These are phyloP conservation scores for Exidia glandulosa DNA, from an alignment of 768 basidiomycete species.

Conservation along the genomic window DNA sequence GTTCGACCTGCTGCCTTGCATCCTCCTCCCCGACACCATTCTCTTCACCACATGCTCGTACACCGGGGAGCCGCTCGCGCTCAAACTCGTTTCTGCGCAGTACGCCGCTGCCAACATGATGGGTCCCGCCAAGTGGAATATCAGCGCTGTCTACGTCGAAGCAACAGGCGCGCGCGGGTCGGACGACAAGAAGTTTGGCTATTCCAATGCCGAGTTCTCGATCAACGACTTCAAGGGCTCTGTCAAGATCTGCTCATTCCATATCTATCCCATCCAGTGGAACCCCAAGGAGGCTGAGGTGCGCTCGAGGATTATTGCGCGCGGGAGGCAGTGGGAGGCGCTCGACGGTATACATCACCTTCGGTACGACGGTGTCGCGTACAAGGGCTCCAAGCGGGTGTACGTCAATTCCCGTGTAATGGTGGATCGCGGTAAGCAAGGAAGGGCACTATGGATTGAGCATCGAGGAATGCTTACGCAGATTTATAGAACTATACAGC, in stretches of 20 bases:
- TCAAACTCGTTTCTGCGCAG: slow-evolving; percentile 11
- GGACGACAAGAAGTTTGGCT: slow-evolving; percentile 22
- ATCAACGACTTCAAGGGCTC: slow-evolving; percentile 39
- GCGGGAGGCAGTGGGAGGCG: slow-evolving; percentile 48
- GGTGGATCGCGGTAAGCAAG: slow-evolving; percentile 40
- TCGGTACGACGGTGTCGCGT: slow-evolving; percentile 34
- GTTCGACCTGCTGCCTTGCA: slow-evolving; percentile 41
- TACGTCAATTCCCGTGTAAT: slow-evolving; percentile 49
- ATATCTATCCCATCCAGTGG: slow-evolving; percentile 43
- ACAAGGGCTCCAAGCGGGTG: not conserved
- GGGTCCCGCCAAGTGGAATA: not conserved
- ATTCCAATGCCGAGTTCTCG: slow-evolving; percentile 30
- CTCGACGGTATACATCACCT: slow-evolving; percentile 40
- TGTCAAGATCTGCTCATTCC: slow-evolving; percentile 36
- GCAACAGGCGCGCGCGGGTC: not conserved
- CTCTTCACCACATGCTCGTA: slow-evolving; percentile 42
- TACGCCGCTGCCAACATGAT: not conserved
- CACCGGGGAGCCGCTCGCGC: slow-evolving; percentile 40
- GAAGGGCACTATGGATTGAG: not conserved
- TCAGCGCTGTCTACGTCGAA: not conserved
- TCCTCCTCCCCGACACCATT: slow-evolving; percentile 43
- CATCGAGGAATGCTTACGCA: slow-evolving; percentile 36
- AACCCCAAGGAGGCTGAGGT: slow-evolving; percentile 35
- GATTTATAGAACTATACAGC: slow-evolving; percentile 36
- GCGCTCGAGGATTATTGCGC: slow-evolving; percentile 26